These are phyloP conservation scores for Fistulinella prunicolor DNA, from an alignment of 768 basidiomycete species.

Conservation along the genomic window DNA sequence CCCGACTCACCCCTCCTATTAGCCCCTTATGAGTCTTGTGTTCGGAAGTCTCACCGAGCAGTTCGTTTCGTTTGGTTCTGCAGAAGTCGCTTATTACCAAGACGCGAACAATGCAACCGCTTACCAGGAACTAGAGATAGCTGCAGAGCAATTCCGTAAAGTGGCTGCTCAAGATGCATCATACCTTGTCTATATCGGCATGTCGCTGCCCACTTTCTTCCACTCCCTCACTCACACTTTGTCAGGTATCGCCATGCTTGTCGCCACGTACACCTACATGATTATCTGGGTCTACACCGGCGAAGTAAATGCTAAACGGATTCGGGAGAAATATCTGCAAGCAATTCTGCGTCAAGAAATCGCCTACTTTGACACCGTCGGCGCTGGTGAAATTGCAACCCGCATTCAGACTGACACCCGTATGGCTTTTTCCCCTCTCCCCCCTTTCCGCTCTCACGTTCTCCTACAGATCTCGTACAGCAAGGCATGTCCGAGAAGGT, in stretches of 20 bases:
- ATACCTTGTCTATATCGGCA: slow-evolving; percentile 68
- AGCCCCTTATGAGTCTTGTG: slow-evolving; percentile 79
- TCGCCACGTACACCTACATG: slow-evolving; percentile 75
- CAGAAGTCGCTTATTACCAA: slow-evolving; percentile 11
- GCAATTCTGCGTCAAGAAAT: slow-evolving; percentile 85
- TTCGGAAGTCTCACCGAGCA: slow-evolving; percentile 79
- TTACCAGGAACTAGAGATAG: slow-evolving; percentile 28
- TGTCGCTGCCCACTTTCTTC: slow-evolving; percentile 15
- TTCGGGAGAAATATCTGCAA: slow-evolving; percentile 79
- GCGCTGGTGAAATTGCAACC: slow-evolving; percentile 91
- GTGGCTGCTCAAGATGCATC: slow-evolving; percentile 54
- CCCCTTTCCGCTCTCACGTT: neutral
- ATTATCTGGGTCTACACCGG: slow-evolving; percentile 68
- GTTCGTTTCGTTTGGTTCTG: slow-evolving; percentile 58
- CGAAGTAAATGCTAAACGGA: slow-evolving; percentile 77
- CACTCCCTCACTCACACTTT: neutral
- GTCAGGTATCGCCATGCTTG: slow-evolving; percentile 70
- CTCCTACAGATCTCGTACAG: slow-evolving; percentile 70
- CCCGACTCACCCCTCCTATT: neutral
- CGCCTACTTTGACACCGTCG: slow-evolving; percentile 89
- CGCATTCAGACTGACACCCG: slow-evolving; percentile 88
- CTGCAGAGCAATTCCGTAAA: slow-evolving; percentile 48
- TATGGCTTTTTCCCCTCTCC: slow-evolving; percentile 31
- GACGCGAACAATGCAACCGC: slow-evolving; percentile 29
- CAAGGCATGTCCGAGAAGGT: slow-evolving; percentile 92